phyloP scores from a whole-genome alignment of 164 flowering plant genomes.

The Saururus chinensis region DNA sequence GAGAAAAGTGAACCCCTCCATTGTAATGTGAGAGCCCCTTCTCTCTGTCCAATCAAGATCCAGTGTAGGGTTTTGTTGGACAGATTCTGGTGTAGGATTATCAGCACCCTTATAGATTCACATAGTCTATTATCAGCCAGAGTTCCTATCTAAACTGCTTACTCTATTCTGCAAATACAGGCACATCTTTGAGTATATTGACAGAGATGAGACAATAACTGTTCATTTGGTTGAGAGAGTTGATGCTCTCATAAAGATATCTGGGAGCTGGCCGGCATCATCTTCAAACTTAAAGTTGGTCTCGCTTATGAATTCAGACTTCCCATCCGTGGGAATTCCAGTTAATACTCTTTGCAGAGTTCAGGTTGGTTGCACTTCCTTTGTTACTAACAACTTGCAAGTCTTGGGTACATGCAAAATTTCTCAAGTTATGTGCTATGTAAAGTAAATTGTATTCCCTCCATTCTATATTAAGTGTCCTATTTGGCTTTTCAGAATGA shows the following conservation, averaged over 20 bases:
- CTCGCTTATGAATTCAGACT: conserved; percentile 51
- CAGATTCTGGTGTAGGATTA: too few relatives aligned
- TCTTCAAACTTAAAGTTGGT: conserved; percentile 44
- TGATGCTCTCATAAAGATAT: conserved; percentile 57
- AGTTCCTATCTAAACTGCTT: neutral
- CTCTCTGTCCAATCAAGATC: too few relatives aligned
- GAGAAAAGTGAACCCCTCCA: too few relatives aligned
- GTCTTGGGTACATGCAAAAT: neutral
- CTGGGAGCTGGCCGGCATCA: conserved; percentile 68
- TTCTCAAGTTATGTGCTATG: too few relatives aligned
- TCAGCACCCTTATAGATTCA: neutral
- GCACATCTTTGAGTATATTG: conserved; percentile 60
- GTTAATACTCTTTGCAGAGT: conserved; percentile 56
- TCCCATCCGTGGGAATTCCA: conserved; percentile 36
- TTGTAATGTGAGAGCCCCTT: too few relatives aligned
- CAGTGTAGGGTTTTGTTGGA: too few relatives aligned
- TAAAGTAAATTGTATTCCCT: too few relatives aligned
- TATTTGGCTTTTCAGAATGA: too few relatives aligned
- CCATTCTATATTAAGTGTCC: too few relatives aligned
- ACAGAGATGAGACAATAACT: conserved; percentile 49
- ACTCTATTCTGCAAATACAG: conserved; percentile 21
- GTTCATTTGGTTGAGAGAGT: conserved; percentile 57
- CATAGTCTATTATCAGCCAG: neutral
- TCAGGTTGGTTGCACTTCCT: conserved; percentile 35
- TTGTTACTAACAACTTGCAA: neutral